These are phyloP conservation scores for Urostyla sp. DNA, from an alignment of 73 alveolate species.

Conservation along the genomic window DNA sequence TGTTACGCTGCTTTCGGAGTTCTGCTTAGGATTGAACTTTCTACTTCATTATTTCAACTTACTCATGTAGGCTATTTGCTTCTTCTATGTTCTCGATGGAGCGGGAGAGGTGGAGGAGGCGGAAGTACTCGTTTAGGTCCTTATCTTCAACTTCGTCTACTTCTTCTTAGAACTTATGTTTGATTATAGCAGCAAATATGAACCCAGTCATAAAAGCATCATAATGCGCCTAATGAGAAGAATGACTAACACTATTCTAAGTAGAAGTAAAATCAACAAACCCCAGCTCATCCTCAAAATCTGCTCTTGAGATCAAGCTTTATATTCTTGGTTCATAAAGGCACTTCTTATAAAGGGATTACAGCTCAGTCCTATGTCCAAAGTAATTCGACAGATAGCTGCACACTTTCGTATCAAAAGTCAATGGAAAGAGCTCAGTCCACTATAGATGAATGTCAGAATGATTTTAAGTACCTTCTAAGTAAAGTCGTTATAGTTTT, in stretches of 20 bases:
- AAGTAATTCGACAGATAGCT: slow-evolving; percentile 8
- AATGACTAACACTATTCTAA: too few relatives aligned
- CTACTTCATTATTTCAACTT: too few relatives aligned
- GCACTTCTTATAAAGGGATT: slow-evolving; percentile 29
- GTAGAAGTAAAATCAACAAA: not conserved
- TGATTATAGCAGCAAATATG: slow-evolving; percentile 45
- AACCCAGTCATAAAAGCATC: slow-evolving; percentile 85
- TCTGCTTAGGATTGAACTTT: not conserved
- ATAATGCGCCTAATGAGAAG: slow-evolving; percentile 84
- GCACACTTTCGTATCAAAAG: slow-evolving; percentile 56
- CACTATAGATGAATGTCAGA: not conserved
- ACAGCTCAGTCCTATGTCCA: slow-evolving; percentile 52
- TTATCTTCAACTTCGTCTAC: not conserved
- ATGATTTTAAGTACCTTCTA: not conserved
- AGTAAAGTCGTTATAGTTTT: slow-evolving; percentile 73
- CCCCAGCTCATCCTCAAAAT: not conserved
- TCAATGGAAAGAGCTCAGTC: slow-evolving; percentile 52
- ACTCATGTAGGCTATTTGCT: not conserved
- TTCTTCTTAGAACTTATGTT: slow-evolving; percentile 25
- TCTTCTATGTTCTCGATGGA: too few relatives aligned
- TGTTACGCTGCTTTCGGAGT: not conserved
- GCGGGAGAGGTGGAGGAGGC: too few relatives aligned
- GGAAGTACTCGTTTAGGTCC: not conserved
- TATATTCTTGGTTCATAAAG: not conserved
- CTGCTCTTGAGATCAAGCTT: slow-evolving; percentile 11